Base-by-base conservation (phyloP, 192 early-diverging fungal genomes). In the Linnemannia zychae region DNA sequence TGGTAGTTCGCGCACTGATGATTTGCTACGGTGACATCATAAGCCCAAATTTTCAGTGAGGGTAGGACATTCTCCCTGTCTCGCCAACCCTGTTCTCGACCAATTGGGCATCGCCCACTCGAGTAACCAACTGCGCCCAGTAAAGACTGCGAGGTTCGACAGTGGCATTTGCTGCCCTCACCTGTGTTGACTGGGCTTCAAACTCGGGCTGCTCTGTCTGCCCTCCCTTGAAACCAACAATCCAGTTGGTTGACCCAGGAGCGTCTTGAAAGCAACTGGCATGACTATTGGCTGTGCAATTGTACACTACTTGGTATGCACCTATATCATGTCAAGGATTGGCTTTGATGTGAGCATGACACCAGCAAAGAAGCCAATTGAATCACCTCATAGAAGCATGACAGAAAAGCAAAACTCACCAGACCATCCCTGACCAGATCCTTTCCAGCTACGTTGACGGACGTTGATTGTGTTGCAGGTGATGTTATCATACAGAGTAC, bases 101-200 rank as follows among this genome's bases (percentile, higher is more conserved):
- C 31, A 34, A 48, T 28, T 77, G 46, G 12, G 34, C 47, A 38
- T 77, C 75, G 20, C 75, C 75, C 5, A 77, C 34, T 22, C 75
- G 60, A 22, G 46, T 24, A 1, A 52, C 47, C 34, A 77, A 33
- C 44, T 77, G 75, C 7, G 75, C 60, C 75, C 75, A 77, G 48
- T 77, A 77, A 15, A 77, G 66, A 69, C 75, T 77, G 31, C 75
- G 63, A n/a, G 75, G 75, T 31, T 77, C 75, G 47, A 77, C 75
- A 12, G 63, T n/a, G 22, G 46, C 36, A 24, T 77, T 37, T 17
- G 40, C 67, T 7, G 75, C 75, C 49, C 34, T 69, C 20, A 77
- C 47, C 6, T 18, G 16, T 12, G 75, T 47, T 6, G 63, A 36
- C 66, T 77, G 38, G 31, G 60, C 75, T 44, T 24, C 48, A 38